Conservation (phyloP, 768 basidiomycete species). For the Termitomyces sp. region DNA sequence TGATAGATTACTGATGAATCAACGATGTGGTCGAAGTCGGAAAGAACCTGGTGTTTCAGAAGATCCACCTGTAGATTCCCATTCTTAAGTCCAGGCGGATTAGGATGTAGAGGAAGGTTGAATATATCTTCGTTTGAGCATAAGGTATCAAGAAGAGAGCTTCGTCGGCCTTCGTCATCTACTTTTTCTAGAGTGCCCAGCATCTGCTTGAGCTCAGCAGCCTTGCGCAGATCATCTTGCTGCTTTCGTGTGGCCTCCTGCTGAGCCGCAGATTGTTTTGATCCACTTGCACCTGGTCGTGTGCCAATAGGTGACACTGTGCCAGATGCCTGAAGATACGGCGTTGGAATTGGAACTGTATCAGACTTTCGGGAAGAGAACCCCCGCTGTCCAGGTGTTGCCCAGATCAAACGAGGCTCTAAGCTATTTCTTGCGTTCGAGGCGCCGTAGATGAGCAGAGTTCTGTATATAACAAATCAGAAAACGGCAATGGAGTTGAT, state of each 20-base stretch:
- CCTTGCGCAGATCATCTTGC: constrained; percentile 51
- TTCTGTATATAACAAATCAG: constrained; percentile 30
- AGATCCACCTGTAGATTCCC: constrained; percentile 70
- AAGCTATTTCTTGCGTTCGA: constrained; percentile 52
- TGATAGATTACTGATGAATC: background rate
- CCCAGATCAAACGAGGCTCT: constrained; percentile 68
- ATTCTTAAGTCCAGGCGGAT: constrained; percentile 62
- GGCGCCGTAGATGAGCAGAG: constrained; percentile 66
- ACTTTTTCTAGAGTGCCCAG: constrained; percentile 68
- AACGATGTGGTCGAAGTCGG: background rate
- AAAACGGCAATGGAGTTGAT: background rate
- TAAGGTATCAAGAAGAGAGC: constrained; percentile 63
- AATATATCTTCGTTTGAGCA: constrained; percentile 67
- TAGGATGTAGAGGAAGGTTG: constrained; percentile 61
- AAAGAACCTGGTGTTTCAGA: constrained; percentile 70
- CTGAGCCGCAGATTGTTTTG: constrained; percentile 28
- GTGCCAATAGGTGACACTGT: constrained; percentile 13
- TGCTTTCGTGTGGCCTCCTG: constrained; percentile 43
- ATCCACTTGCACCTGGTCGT: constrained; percentile 9
- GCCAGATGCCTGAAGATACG: constrained; percentile 5
- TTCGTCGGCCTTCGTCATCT: constrained; percentile 68
- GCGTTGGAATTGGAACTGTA: background rate
- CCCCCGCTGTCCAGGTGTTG: constrained; percentile 62
- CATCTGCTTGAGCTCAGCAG: constrained; percentile 61
- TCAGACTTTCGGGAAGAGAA: constrained; percentile 28